These are phyloP conservation scores for Geranium rotundifolium DNA, from an alignment of 345 rosid species.

Conservation along the genomic window DNA sequence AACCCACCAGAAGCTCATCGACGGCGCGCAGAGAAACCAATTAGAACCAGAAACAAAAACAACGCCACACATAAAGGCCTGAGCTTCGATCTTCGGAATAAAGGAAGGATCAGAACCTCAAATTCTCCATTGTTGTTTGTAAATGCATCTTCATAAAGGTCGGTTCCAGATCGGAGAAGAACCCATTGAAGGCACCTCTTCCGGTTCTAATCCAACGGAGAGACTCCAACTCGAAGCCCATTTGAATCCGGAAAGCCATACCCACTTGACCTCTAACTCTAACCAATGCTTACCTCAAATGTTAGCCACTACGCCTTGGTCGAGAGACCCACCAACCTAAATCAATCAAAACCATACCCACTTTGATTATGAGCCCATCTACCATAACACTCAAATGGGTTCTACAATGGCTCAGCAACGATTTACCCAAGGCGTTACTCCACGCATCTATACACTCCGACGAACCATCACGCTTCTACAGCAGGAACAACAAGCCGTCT, in stretches of 20 bases:
- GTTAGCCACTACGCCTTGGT: not conserved
- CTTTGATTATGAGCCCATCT: not conserved
- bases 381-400: not conserved
- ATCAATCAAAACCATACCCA: not conserved
- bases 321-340: not conserved
- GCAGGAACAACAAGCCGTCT: too few species aligned
- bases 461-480: too few species aligned
- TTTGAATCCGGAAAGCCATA: not conserved
- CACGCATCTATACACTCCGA: too few species aligned
- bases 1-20: not conserved
- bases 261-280: not conserved
- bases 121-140: not conserved
- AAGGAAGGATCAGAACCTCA: not conserved
- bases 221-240: not conserved
- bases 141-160: not conserved
- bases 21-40: not conserved
- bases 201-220: not conserved
- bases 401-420: not conserved
- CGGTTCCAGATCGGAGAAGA: not conserved
- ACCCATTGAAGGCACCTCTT: not conserved
- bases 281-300: not conserved
- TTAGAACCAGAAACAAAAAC: not conserved
- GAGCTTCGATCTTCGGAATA: not conserved
- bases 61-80: not conserved
- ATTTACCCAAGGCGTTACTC: too few species aligned